Evolutionary conservation across 2,329 filamentous ascomycete genomes (phyloP), one percentile per base, ranked within the genome.

Genomic region (Colletotrichum theobromicola): DNA sequence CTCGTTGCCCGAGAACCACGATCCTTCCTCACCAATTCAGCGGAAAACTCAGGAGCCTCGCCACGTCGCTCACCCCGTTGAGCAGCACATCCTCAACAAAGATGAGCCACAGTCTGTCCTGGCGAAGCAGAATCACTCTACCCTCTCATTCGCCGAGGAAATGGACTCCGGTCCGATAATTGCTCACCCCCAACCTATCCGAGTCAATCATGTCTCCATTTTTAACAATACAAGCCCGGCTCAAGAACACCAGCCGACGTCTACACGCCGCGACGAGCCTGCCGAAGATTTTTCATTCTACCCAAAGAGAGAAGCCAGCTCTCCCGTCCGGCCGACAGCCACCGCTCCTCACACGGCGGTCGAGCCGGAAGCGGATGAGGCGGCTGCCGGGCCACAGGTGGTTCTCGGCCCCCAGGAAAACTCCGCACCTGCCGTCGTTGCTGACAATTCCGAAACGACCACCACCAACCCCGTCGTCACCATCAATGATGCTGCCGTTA

Each of bases 121-220:
- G n/a, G 24, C 60, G n/a, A n/a, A n/a, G 9, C 63, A 53, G 42
- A 26, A 58, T 53, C 58, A 63, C 21, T 24, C 72, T 7, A 63
- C 10, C 21, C 13, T 63, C 53, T 60, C 57, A 21, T 57, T 61
- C 5, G 35, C 68, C 24, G 24, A 67, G 28, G 30, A 30, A 16
- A 65, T 50, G 57, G 37, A 32, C 32, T 62, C 73, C 9, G 50
- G 73, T 32, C 73, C 58, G 55, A 37, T 74, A 18, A 76, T 77
- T 42, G 74, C 67, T 7, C 70, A 77, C 34, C 75, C 75, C n/a
- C 74, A 71, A 35, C 75, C 75, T 10, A 74, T 77, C 15, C 74
- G 64, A 60, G 53, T 74, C 62, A 76, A 70, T 16, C 70, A 76
- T 12, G 57, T 74, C 30, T 67, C 73, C 35, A 76, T 76, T 37